Evolutionary conservation across 495 filamentous ascomycete genomes (phyloP).

Genomic region (Aspergillus incahuasiensis): DNA sequence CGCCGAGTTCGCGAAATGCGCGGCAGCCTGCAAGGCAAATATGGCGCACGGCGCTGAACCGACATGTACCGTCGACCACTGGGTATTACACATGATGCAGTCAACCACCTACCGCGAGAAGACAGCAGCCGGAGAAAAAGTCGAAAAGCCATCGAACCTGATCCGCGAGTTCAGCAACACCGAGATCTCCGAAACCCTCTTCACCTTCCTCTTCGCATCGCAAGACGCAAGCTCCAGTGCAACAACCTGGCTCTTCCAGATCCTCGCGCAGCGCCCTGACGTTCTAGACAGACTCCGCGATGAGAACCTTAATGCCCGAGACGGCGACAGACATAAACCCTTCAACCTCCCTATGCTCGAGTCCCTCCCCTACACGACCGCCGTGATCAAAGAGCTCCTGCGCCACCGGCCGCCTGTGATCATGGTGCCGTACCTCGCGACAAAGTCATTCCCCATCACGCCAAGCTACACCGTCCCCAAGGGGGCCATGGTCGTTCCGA

Average conservation of each 20-base stretch:
- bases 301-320: slow-evolving; percentile 71
- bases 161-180: slow-evolving; percentile 81
- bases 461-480: slow-evolving; percentile 81
- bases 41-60: slow-evolving; percentile 78
- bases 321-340: slow-evolving; percentile 61
- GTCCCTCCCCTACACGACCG: slow-evolving; percentile 78
- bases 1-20: slow-evolving; percentile 77
- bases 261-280: slow-evolving; percentile 84
- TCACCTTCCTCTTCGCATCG: slow-evolving; percentile 94
- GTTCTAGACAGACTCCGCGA: slow-evolving; percentile 75
- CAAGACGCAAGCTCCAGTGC: slow-evolving; percentile 93
- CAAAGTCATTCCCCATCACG: slow-evolving; percentile 84
- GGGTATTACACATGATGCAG: slow-evolving; percentile 80
- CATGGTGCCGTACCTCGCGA: slow-evolving; percentile 91
- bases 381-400: slow-evolving; percentile 84
- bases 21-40: slow-evolving; percentile 77
- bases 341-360: slow-evolving; percentile 80
- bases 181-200: slow-evolving; percentile 86
- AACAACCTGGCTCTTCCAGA: slow-evolving; percentile 87
- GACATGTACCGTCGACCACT: slow-evolving; percentile 85
- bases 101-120: slow-evolving; percentile 64
- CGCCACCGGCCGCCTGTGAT: slow-evolving; percentile 89
- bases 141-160: slow-evolving; percentile 66
- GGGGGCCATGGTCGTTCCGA: slow-evolving; percentile 85
- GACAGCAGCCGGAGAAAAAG: slow-evolving; percentile 57